Base-by-base conservation (phyloP, 352 stramenopile species). In the Globisporangium orthogonon region DNA sequence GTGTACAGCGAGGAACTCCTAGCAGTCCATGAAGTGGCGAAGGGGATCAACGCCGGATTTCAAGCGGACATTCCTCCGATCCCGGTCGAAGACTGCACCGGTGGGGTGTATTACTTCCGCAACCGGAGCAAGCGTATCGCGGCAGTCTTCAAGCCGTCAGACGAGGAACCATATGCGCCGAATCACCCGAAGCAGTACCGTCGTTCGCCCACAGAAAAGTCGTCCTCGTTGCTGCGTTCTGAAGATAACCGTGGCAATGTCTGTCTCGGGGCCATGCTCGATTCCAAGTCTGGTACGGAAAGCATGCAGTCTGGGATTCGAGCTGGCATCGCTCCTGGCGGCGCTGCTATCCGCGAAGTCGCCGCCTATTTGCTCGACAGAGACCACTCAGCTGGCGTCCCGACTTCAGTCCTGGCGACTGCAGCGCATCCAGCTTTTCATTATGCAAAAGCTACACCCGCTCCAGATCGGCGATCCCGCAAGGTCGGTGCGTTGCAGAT, bases 91-190 rank as follows among this genome's bases (percentile, higher is more conserved):
- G 75, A 87, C 60, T 85, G 78, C 54, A 87, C 73, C 0, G 78
- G 81, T 4, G 78, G 81, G 0, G 78, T 87, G 7, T 91, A 91
- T 46, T 85, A 76, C 56, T 62, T 86, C 4, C 69, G 76, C 28
- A 69, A 65, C 3, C 76, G 69, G 45, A 65, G 54, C 14, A 67
- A 67, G 17, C 69, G 76, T 10, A 61, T 91, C 39, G 66, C 64
- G 2, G 79, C 69, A 0, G 68, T 89, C 4, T 89, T 89, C 59
- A 89, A 89, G 49, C 79, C 79, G 0, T 60, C 62, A 0, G 79
- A 89, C 33, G 79, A 89, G 71, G 76, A 89, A 65, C 62, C 76
- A 1, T 87, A 80, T 37, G 77, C 78, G 3, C 54, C 58, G 1
- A 85, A 85, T 61, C 86, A 87, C 58, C 81, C 81, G 1, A 91